Conservation (phyloP, 2,329 filamentous ascomycete genomes). For the Zasmidium cellare region DNA sequence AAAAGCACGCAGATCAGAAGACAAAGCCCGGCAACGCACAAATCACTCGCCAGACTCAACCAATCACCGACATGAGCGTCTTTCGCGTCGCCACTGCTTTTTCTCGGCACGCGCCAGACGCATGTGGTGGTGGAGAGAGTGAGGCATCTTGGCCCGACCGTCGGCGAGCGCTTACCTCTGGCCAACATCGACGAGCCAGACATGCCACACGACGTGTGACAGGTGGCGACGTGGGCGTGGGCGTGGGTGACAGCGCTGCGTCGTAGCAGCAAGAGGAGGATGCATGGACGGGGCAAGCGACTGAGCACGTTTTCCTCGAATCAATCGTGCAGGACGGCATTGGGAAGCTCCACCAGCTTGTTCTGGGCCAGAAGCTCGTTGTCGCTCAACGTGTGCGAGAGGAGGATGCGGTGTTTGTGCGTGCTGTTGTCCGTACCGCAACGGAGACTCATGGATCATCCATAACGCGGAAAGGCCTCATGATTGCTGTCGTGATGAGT, state of each 20-base stretch:
- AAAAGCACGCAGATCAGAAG: no score
- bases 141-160: no score
- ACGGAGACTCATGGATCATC: neutral
- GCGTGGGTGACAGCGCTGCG: neutral
- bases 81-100: neutral
- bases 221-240: constrained; percentile 3
- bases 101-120: neutral
- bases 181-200: neutral
- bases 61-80: neutral
- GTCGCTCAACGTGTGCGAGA: neutral
- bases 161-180: neutral
- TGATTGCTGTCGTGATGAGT: neutral
- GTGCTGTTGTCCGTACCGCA: neutral
- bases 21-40: neutral
- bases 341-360: neutral
- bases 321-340: neutral
- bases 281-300: neutral
- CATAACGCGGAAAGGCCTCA: neutral
- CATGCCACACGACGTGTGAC: neutral
- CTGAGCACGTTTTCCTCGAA: constrained; percentile 5
- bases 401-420: neutral
- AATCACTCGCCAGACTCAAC: neutral
- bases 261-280: neutral
- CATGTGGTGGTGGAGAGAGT: neutral
- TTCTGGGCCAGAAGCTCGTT: neutral